Evolutionary conservation across 208 protist species (phyloP).

Genomic region (Trypanosoma lewisi): DNA sequence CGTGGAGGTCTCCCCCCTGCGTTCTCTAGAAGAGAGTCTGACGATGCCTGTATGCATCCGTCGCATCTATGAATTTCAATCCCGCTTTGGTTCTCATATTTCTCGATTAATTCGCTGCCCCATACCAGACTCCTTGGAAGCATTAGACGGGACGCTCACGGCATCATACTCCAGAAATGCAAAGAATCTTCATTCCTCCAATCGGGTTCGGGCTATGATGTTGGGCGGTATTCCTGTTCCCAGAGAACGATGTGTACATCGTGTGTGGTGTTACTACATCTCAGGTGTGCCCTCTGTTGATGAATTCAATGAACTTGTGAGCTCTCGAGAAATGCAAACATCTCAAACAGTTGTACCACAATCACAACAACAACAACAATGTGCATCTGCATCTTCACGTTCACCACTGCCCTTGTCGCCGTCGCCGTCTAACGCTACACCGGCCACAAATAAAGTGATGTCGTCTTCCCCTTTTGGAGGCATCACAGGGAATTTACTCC

Average conservation of each 20-base stretch:
- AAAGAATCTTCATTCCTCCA: conserved; percentile 46
- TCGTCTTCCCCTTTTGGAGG: conserved; percentile 6
- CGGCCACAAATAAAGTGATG: background rate
- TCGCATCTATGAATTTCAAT: conserved; percentile 29
- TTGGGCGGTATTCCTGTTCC: conserved; percentile 38
- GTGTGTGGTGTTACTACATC: conserved; percentile 41
- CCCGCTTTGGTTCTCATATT: conserved; percentile 39
- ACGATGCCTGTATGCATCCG: conserved; percentile 25
- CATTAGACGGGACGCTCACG: conserved; percentile 25
- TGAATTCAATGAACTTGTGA: conserved; percentile 29
- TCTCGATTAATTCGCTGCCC: conserved; percentile 18
- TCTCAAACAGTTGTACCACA: background rate
- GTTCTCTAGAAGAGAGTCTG: conserved; percentile 37
- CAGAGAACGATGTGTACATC: conserved; percentile 8
- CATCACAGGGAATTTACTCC: conserved; percentile 12
- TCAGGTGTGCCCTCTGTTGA: conserved; percentile 31
- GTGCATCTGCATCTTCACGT: too few species aligned
- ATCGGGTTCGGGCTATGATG: conserved; percentile 34
- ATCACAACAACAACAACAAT: too few species aligned
- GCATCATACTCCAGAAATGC: conserved; percentile 31
- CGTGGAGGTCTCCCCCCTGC: background rate
- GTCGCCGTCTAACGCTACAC: too few species aligned
- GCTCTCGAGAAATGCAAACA: background rate
- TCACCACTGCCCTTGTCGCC: background rate
- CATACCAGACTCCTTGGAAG: conserved; percentile 11